Evolutionary conservation across 495 filamentous ascomycete species (phyloP).

Genomic region (Hypomontagnella monticulosa): DNA sequence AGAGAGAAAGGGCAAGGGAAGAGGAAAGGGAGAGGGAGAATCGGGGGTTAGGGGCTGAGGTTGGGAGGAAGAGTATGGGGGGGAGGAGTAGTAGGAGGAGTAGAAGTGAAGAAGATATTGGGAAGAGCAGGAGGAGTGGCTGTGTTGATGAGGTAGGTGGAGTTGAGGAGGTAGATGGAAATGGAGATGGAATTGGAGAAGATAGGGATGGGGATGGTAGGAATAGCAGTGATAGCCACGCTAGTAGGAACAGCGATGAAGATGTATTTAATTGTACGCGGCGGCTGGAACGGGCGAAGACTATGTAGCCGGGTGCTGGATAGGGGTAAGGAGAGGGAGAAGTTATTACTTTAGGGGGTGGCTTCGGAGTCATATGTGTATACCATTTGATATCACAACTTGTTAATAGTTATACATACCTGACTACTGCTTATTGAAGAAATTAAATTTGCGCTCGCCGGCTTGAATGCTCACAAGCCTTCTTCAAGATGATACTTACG

Average conservation of each 20-base stretch:
- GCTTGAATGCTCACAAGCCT: neutral
- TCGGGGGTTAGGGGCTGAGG: neutral
- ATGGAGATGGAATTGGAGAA: neutral
- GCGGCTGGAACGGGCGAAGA: constrained; percentile 21
- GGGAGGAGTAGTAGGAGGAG: neutral
- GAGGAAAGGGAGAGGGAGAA: neutral
- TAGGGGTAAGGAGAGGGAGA: neutral
- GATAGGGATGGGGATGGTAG: neutral
- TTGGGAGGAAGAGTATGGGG: neutral
- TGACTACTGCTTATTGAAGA: neutral
- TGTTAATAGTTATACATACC: constrained; percentile 24
- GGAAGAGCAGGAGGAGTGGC: neutral
- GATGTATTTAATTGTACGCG: neutral
- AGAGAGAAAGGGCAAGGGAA: neutral
- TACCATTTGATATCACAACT: constrained; percentile 28
- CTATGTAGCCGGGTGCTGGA: constrained; percentile 8
- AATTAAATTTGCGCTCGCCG: neutral
- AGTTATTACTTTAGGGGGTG: neutral
- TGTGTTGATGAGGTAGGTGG: neutral
- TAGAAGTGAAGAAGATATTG: neutral
- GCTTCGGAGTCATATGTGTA: constrained; percentile 14
- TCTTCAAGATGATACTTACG: neutral
- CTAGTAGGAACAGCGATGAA: neutral
- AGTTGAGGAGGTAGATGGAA: neutral
- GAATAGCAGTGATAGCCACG: neutral